Evolutionary conservation across 164 flowering plant species (phyloP), one percentile per base, ranked within the genome.

Genomic region (Stephania yunnanensis): DNA sequence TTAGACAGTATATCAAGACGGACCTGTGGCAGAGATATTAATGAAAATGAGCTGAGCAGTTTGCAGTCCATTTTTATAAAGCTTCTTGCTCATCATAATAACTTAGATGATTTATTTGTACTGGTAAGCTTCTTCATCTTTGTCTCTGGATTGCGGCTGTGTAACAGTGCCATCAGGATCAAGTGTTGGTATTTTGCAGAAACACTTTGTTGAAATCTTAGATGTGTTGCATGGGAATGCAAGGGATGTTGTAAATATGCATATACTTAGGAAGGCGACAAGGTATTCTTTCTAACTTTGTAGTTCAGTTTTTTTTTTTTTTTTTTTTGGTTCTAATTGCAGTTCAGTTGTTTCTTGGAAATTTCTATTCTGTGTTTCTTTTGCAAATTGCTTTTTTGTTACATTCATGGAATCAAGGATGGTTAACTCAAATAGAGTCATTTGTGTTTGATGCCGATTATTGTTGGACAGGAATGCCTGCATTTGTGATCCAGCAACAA

Each of bases 61-160:
- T 77, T 95, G 88, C 91, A 92, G 71, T 89, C 97, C 71, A 85
- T 95, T 70, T 76, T 90, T 76, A 69, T 85, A 80, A 95, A 91
- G 87, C 81, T 93, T 84, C 87, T 95, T 76, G 74, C 84, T 80
- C 86, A 93, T 81, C 80, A 84, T 71, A 81, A 81, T 67, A 73
- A 81, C 74, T 76, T 92, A 78, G 86, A 89, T 81, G 88, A 86
- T 67, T 76, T 86, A 52, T 82, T 93, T 68, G 82, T 89, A 52
- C 69, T 90, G 93, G 99, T 95, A 88, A 76, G 83, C 72, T 81
- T 82, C 72, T 71, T 45, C 30, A 64, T 52, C 20, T 25, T 36
- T 36, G 42, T 36, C 42, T 36, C 72, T 65, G 20, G 19, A 6
- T 61, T 29, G 44, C 36, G 31, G 36, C 64, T 4, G 48, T 46